Base-by-base conservation (phyloP, 148 eudicot species). In the Camellia granthamiana region DNA sequence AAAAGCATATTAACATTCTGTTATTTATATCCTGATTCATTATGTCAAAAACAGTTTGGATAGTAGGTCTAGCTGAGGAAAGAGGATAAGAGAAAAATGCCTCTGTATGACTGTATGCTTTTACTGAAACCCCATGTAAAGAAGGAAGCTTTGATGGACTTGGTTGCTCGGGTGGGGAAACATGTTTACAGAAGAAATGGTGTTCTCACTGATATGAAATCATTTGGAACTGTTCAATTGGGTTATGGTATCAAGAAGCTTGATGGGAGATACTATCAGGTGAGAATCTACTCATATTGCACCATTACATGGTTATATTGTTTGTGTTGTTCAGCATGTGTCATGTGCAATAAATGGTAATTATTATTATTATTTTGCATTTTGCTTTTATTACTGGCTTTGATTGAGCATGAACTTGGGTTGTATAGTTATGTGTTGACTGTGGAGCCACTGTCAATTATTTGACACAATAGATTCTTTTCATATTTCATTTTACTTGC, bases 201-300 rank as follows among this genome's bases (percentile, higher is more conserved):
- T 54, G 92, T 96, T 16, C n/a, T 96, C 70, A 87, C 95, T 19
- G 96, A 90, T n/a, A 8, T 93, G 0, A 92, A 89, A 81, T 82
- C 88, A 7, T 88, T 89, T 72, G 92, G 97, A 77, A 66, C 54
- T 0, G 88, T 93, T 79, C 91, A 96, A 61, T 81, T 96, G 80
- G 99, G 99, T 77, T 96, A 96, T 84, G 99, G 99, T 16, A 91
- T 96, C 69, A 96, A 88, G 89, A 96, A 93, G 89, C 93, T 90
- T 52, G 99, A 96, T 84, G 98, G 99, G 16, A 85, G 92, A 78
- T 91, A 88, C 81, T 93, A 65, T 84, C 94, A 96, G 98, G 99
- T 92, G 44, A 62, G 73, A 30, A 38, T 46, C 56, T 54, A 46
- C 55, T 76, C 56, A 14, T n/a, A 18, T 41, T 60, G 10, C 4